Evolutionary conservation across 176 grass and related monocot species (phyloP), one percentile per base, ranked within the genome.

Genomic region (Raddia distichophylla): DNA sequence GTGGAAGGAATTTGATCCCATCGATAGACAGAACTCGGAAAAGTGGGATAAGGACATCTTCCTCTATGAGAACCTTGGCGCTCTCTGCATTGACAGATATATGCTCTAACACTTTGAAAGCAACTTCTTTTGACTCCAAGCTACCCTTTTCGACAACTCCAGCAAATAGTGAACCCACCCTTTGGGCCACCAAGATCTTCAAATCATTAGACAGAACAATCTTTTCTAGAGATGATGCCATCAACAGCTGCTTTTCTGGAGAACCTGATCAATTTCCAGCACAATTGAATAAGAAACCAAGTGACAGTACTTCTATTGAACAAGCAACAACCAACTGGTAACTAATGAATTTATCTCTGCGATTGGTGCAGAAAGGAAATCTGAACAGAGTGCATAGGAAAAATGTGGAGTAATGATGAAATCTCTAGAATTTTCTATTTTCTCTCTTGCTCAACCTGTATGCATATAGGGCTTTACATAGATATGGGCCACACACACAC

Each of bases 191-290:
- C 66, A 94, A 84, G 19, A 82, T 81, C 62, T 94, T 94, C 52
- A 94, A 37, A 63, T 94, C 84, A 72, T 89, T 89, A 79, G 86
- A 91, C 75, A 91, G 82, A 74, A 89, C 86, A 82, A 94, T 82
- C 44, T 91, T 75, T 84, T 90, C 87, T 66, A 94, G 84, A 43
- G 88, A 80, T 10, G 84, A 72, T 33, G 87, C 86, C 78, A 91
- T 89, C 6, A 85, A 75, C 34, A 88, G 72, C 73, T 91, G 89
- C 44, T 80, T 82, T 75, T 91, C 86, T 59, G 86, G 86, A 75
- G 89, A 87, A 82, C 89, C 92, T 94, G 73, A 64, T 27, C 18
- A 80, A 46, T 80, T 86, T 60, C 27, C 37, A 91, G 74, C 60
- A 10, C 10, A 80, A 84, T 14, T 27, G 69, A 18, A 15, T 82